Evolutionary conservation across 495 filamentous ascomycete genomes (phyloP).

Genomic region (Podospora pseudoanserina): DNA sequence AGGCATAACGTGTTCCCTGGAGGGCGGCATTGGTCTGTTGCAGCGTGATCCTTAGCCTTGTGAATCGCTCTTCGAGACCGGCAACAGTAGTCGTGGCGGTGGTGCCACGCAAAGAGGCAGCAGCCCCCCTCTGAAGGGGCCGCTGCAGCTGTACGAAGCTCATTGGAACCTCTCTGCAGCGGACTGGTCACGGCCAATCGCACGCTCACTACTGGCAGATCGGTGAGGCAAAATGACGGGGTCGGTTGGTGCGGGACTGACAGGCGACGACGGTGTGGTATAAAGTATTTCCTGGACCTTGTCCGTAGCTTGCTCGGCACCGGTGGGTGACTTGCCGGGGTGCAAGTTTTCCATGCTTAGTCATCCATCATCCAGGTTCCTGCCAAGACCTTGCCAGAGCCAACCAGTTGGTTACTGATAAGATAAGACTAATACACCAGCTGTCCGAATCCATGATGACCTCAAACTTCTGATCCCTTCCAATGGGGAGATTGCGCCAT

Average conservation of each 20-base stretch:
- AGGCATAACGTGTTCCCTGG: slow-evolving; percentile 63
- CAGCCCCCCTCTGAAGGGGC: slow-evolving; percentile 43
- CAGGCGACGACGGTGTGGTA: slow-evolving; percentile 9
- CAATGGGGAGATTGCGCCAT: too few relatives aligned
- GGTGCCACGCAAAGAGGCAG: slow-evolving; percentile 9
- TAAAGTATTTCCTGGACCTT: background rate
- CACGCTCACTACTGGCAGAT: background rate
- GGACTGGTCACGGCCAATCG: slow-evolving; percentile 17
- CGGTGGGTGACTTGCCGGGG: background rate
- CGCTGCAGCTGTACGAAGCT: slow-evolving; percentile 51
- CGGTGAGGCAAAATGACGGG: slow-evolving; percentile 1
- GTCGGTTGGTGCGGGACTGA: background rate
- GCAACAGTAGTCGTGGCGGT: background rate
- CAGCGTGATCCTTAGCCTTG: slow-evolving; percentile 21
- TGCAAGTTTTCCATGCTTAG: slow-evolving; percentile 44
- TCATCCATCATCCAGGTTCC: slow-evolving; percentile 29
- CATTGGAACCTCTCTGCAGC: slow-evolving; percentile 34
- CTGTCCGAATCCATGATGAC: background rate
- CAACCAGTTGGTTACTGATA: slow-evolving; percentile 18
- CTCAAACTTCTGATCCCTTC: background rate
- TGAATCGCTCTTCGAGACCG: slow-evolving; percentile 25
- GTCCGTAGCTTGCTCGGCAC: background rate
- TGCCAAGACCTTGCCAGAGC: background rate
- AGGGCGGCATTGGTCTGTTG: slow-evolving; percentile 31
- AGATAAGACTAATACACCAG: slow-evolving; percentile 31